A percentile compares a stretch with the other conserved stretches of the same genome.
These are phyloP conservation scores for Aspergillus carlsbadensis DNA, from an alignment of 495 filamentous ascomycete genomes.

Conservation along the genomic window DNA sequence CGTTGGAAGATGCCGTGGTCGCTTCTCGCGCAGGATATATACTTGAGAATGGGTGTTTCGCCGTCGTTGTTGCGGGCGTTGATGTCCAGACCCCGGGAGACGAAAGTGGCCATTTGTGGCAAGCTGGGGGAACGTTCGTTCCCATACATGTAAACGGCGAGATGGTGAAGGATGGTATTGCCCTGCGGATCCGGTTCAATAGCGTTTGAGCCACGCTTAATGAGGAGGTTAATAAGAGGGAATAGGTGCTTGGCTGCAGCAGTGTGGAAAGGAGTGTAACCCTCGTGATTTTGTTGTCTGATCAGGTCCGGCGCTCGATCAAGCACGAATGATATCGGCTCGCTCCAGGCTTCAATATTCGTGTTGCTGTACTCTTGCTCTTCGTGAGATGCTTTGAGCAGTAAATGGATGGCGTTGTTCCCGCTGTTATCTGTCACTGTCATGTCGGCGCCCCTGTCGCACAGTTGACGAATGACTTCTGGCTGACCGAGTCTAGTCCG, in stretches of 20 bases:
- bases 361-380: background rate
- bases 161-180: slow-evolving; percentile 4
- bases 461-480: background rate
- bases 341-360: background rate
- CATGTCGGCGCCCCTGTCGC: background rate
- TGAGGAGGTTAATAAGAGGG: background rate
- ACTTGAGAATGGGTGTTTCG: background rate
- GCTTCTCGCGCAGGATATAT: background rate
- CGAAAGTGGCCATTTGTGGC: background rate
- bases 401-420: background rate
- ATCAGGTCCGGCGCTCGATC: background rate
- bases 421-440: background rate
- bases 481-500: too few species aligned
- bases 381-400: background rate
- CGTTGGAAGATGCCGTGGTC: background rate
- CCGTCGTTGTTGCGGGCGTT: slow-evolving; percentile 7
- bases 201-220: background rate
- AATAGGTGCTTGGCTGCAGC: background rate
- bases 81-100: background rate
- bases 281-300: background rate
- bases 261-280: background rate
- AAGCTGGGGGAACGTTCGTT: background rate
- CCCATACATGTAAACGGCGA: background rate
- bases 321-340: background rate
- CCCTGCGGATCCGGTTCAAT: background rate